phyloP scores from a whole-genome alignment of 2,329 filamentous ascomycete species.

The Penicillium fuscoglaucum region DNA sequence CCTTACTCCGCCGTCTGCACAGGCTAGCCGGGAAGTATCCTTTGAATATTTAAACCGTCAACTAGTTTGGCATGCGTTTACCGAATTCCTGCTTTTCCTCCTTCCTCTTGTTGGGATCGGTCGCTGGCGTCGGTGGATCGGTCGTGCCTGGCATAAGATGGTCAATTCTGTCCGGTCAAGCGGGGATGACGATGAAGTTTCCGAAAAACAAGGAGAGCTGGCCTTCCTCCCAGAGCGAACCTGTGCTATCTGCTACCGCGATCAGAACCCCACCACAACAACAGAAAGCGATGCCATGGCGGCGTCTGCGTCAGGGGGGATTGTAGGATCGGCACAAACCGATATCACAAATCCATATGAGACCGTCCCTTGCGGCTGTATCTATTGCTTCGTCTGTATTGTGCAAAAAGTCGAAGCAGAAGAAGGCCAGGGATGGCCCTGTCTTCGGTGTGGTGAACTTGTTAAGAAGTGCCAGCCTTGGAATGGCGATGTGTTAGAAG shows the following conservation, averaged over 20 bases:
- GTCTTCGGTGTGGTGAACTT: slow-evolving; percentile 80
- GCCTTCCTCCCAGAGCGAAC: slow-evolving; percentile 87
- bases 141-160: slow-evolving; percentile 79
- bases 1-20: slow-evolving; percentile 78
- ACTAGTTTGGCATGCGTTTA: slow-evolving; percentile 99
- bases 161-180: slow-evolving; percentile 60
- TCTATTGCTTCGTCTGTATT: slow-evolving; percentile 97
- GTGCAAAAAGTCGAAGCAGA: slow-evolving; percentile 85
- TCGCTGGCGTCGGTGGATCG: slow-evolving; percentile 88
- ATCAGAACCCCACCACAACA: slow-evolving; percentile 73
- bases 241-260: slow-evolving; percentile 94
- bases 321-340: slow-evolving; percentile 83
- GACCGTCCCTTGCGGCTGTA: slow-evolving; percentile 80
- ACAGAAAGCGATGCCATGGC: slow-evolving; percentile 76
- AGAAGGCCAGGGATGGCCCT: slow-evolving; percentile 92
- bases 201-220: slow-evolving; percentile 66
- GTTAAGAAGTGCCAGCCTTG: slow-evolving; percentile 87
- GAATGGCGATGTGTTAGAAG: slow-evolving; percentile 77
- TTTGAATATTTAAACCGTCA: slow-evolving; percentile 98
- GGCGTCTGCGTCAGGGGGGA: slow-evolving; percentile 66
- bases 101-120: slow-evolving; percentile 95
- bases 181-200: slow-evolving; percentile 52
- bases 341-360: slow-evolving; percentile 97
- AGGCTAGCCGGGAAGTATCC: slow-evolving; percentile 86
- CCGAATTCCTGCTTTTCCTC: slow-evolving; percentile 95